phyloP scores from a whole-genome alignment of 139 green algal genomes.

The Spirogloea muscicola region DNA sequence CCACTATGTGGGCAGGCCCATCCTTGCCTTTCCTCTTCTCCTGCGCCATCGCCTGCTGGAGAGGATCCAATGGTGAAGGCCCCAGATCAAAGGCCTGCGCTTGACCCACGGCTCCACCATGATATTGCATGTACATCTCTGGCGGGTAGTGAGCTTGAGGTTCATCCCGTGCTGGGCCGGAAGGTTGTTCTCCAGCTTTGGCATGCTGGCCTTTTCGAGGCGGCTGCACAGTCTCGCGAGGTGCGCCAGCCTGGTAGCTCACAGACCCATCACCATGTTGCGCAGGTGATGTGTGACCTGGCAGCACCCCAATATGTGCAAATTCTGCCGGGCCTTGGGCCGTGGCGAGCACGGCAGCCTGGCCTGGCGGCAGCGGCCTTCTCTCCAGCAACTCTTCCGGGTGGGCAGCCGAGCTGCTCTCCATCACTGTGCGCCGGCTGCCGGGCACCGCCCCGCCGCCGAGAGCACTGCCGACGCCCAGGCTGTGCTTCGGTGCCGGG shows the following conservation, averaged over 20 bases:
- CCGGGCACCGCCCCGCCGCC: constrained; percentile 6
- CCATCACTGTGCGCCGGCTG: constrained; percentile 18
- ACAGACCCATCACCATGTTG: not conserved
- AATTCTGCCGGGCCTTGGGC: not conserved
- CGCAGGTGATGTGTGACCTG: not conserved
- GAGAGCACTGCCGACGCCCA: constrained; percentile 10
- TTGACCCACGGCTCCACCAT: not conserved
- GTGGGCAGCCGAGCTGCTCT: constrained; percentile 3
- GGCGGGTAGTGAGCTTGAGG: not conserved
- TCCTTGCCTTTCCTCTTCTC: constrained; percentile 7
- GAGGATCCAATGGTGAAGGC: not conserved
- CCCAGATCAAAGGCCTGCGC: not conserved
- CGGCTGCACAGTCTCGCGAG: not conserved
- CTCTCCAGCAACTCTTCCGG: not conserved
- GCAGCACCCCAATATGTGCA: not conserved
- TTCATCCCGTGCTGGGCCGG: not conserved
- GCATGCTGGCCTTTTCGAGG: too few relatives aligned
- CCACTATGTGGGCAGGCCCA: constrained; percentile 6
- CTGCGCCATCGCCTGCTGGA: not conserved
- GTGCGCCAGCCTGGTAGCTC: not conserved
- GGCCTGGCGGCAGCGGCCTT: not conserved
- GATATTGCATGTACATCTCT: not conserved
- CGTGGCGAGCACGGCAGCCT: not conserved
- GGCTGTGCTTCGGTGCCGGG: constrained; percentile 27
- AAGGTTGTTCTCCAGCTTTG: too few relatives aligned